Evolutionary conservation across 805 yeast species (phyloP).

Genomic region (Saturnispora halmiae): DNA sequence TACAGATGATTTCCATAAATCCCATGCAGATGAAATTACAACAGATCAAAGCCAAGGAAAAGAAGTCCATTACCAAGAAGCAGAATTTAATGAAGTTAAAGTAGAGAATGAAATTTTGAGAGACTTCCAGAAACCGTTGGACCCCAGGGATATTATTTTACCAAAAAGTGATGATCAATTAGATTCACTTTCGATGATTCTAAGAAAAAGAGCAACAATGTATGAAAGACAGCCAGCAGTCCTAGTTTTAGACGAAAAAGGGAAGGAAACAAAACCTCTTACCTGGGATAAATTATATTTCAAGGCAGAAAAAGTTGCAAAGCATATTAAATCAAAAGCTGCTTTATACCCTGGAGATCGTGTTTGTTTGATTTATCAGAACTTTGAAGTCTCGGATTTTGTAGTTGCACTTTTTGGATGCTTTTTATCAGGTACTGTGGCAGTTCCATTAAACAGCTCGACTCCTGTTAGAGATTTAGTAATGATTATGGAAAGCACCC

Average conservation of each 20-base stretch:
- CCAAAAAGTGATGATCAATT: constrained; percentile 31
- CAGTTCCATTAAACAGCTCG: constrained; percentile 82
- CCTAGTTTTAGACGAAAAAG: constrained; percentile 61
- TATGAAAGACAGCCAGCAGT: constrained; percentile 66
- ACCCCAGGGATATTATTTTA: constrained; percentile 41
- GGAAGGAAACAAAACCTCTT: constrained; percentile 67
- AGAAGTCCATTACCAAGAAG: background rate
- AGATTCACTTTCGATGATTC: constrained; percentile 59
- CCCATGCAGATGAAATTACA: constrained; percentile 5
- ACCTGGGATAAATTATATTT: constrained; percentile 86
- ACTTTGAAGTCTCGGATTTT: constrained; percentile 76
- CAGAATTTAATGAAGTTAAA: background rate
- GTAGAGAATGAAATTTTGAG: constrained; percentile 16
- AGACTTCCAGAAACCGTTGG: constrained; percentile 50
- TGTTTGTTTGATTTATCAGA: constrained; percentile 76
- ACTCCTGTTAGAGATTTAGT: constrained; percentile 59
- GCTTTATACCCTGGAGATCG: constrained; percentile 74
- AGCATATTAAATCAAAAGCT: constrained; percentile 63
- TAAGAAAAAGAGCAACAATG: constrained; percentile 61
- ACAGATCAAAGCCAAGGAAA: constrained; percentile 2
- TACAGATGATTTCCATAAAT: constrained; percentile 8
- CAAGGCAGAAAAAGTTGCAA: constrained; percentile 81
- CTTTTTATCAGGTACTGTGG: constrained; percentile 86
- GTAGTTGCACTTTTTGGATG: constrained; percentile 83
- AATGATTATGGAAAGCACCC: constrained; percentile 63